These are phyloP conservation scores for Pilobolus umbonatus DNA, from an alignment of 192 early-diverging fungal species.

Conservation along the genomic window DNA sequence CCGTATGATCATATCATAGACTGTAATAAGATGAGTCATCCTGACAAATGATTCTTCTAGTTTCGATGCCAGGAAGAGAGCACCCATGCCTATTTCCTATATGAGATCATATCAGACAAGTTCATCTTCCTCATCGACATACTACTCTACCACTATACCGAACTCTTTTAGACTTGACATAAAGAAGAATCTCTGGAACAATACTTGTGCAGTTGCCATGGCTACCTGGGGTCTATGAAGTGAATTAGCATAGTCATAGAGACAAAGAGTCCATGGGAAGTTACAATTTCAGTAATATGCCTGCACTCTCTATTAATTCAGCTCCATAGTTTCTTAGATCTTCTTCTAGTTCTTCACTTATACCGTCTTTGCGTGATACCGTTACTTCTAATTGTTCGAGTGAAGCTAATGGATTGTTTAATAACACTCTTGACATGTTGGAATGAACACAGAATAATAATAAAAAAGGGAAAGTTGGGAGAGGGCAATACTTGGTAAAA, in stretches of 20 bases:
- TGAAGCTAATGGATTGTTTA: constrained; percentile 75
- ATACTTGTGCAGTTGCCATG: constrained; percentile 92
- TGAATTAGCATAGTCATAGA: not conserved
- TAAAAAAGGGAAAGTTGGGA: not conserved
- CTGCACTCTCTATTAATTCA: constrained; percentile 78
- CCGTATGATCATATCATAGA: constrained; percentile 68
- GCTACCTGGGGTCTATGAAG: constrained; percentile 81
- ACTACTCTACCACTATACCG: constrained; percentile 54
- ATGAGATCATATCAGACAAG: not conserved
- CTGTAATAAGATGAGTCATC: constrained; percentile 80
- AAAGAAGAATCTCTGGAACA: constrained; percentile 92
- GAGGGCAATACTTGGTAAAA: too few species aligned
- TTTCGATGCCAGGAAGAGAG: constrained; percentile 73
- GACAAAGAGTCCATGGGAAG: constrained; percentile 13
- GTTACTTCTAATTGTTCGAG: constrained; percentile 63
- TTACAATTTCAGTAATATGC: constrained; percentile 75
- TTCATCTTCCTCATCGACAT: not conserved
- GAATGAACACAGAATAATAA: not conserved
- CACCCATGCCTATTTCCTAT: constrained; percentile 65
- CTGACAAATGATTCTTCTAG: constrained; percentile 76
- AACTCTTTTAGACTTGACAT: constrained; percentile 70
- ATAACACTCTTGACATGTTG: constrained; percentile 44
- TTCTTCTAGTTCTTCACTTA: constrained; percentile 61
- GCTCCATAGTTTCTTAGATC: constrained; percentile 73
- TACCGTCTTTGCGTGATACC: constrained; percentile 58